Evolutionary conservation across 2,329 filamentous ascomycete genomes (phyloP), one percentile per base, ranked within the genome.

Genomic region (Sphaerulina musiva): DNA sequence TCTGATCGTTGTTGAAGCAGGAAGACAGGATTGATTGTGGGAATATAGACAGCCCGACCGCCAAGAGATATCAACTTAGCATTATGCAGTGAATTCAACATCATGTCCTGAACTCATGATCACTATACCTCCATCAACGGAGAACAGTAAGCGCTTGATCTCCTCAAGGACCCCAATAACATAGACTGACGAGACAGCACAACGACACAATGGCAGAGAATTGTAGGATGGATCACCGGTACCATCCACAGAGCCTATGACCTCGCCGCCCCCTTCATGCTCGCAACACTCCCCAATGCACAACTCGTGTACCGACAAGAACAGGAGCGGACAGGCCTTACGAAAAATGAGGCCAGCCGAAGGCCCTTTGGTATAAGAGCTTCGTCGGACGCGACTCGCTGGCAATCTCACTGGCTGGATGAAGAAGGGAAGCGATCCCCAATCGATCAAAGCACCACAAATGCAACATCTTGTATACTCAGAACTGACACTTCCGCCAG

Each of bases 1-100:
- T 10, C 14, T 31, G 41, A 40, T 45, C 14, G 48, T 51, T 51
- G 48, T 51, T 40, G 17, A 38, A 51, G 48, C 34, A 40, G 44
- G 41, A 31, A 11, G 10, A 14, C 14, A 38, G 3, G 34, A 38
- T 8, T 9, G 34, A 38, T 11, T 38, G 6, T 38, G 34, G 4
- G 6, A 12, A 11, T 4, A 38, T 38, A 38, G 10, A 38, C 34
- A 38, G 34, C 34, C 12, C 4, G 10, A 10, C 10, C 12, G 34
- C 34, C 34, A 38, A 38, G 34, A 38, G 4, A 38, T 38, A 38
- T 38, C 34, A 38, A 3, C 4, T 11, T 38, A 10, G 34, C 34
- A 7, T 38, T 7, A 38, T 38, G 12, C 5, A 38, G 34, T 2
- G 1, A 7, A 4, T 11, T 10, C 8, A 38, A 38, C 26, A 29